Base-by-base conservation (phyloP, 2,329 filamentous ascomycete genomes). In the Alternaria angustiovoidea region DNA sequence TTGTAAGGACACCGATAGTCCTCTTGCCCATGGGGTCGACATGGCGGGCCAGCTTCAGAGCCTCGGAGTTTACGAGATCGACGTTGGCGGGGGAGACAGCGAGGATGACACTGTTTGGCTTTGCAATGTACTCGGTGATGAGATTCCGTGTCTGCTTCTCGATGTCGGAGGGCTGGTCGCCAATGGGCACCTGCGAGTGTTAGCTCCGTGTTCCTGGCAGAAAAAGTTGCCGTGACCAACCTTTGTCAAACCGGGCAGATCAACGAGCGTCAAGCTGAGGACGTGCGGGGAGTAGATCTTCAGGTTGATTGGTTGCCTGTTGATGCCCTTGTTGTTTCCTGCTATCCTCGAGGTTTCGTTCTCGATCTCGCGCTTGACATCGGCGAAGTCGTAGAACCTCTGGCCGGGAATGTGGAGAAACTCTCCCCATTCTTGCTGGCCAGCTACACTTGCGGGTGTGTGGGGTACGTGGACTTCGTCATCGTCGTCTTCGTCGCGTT, bases 241-340 rank as follows among this genome's bases (percentile, higher is more conserved):
- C 86, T 99, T 98, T 73, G 95, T 99, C 76, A 99, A 83, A 71
- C 95, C 95, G 4, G 95, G 95, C 75, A 99, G 81, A 85, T 99
- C 95, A 62, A 99, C 95, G 72, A 99, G 84, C 2, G 95, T 99
- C 81, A 99, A 84, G 81, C 96, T 99, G 62, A 99, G 87, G 61
- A 99, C 95, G 79, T 97, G 91, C 24, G 95, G 94, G 46, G 95
- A 98, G 83, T 97, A 99, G 65, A 99, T 95, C 79, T 98, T 98
- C 69, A 99, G 87, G 81, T 99, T 98, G 80, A 99, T 99, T 61
- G 95, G 93, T 77, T 96, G 92, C 65, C 95, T 87, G 80, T 97
- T 97, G 83, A 99, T 99, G 73, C 95, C 95, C 82, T 98, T 98
- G 83, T 99, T 99, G 82, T 88, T 96, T 72, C 95, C 95, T 60